These are phyloP conservation scores for Rhizopus delemar DNA, from an alignment of 371 early-diverging fungal species.

Conservation along the genomic window DNA sequence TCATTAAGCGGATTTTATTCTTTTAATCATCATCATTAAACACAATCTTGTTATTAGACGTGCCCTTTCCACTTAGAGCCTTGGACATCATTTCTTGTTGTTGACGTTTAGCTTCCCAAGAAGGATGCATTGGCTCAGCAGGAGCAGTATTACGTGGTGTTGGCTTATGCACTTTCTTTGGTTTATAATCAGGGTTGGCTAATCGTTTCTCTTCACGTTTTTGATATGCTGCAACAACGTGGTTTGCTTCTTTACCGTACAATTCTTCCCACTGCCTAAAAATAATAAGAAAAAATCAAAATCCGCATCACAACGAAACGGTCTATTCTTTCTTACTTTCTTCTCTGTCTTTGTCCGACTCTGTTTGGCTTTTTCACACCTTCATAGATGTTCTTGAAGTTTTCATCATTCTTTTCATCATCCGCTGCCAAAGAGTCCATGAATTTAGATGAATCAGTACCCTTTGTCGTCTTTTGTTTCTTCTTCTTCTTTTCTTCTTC, in stretches of 20 bases:
- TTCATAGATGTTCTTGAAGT: slow-evolving; percentile 44
- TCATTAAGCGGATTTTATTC: not conserved
- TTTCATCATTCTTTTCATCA: slow-evolving; percentile 24
- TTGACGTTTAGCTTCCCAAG: slow-evolving; percentile 52
- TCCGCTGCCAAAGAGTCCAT: slow-evolving; percentile 31
- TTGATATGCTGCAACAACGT: slow-evolving; percentile 28
- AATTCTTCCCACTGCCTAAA: slow-evolving; percentile 42
- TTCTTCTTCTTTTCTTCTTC: slow-evolving; percentile 15
- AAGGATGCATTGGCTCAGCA: slow-evolving; percentile 44
- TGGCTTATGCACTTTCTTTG: slow-evolving; percentile 23
- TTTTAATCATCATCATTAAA: slow-evolving; percentile 41
- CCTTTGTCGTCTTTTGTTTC: slow-evolving; percentile 5
- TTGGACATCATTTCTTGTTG: slow-evolving; percentile 52
- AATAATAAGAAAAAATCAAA: not conserved
- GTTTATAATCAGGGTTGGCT: slow-evolving; percentile 26
- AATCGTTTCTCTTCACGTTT: slow-evolving; percentile 34
- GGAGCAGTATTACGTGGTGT: not conserved
- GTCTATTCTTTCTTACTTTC: slow-evolving; percentile 32
- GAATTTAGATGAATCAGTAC: slow-evolving; percentile 32
- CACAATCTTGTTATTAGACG: slow-evolving; percentile 44
- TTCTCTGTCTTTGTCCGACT: slow-evolving; percentile 44
- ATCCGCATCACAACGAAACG: not conserved
- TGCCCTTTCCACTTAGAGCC: slow-evolving; percentile 42
- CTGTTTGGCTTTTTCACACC: slow-evolving; percentile 44
- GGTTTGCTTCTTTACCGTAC: slow-evolving; percentile 48